A percentile compares a stretch with the other conserved stretches of the same genome.
Conservation (phyloP, 805 yeast genomes). For the Ogataea chonburiensis region DNA sequence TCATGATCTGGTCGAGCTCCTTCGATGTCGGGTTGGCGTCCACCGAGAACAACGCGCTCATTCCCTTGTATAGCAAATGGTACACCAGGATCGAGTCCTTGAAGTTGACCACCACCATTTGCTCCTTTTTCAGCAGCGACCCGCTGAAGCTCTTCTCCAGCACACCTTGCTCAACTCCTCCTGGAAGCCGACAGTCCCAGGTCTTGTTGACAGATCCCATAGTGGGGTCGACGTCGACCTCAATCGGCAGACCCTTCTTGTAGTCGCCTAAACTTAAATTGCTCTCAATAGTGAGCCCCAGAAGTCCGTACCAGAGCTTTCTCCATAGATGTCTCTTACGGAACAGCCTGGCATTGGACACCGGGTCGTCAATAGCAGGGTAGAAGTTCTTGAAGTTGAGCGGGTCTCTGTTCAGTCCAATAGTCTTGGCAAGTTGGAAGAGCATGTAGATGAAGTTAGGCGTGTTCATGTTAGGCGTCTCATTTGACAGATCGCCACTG, state of each 20-base stretch:
- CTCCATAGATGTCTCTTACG: slow-evolving; percentile 41
- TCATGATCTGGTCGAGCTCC: slow-evolving; percentile 31
- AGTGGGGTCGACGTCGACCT: slow-evolving; percentile 37
- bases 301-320: slow-evolving; percentile 38
- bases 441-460: slow-evolving; percentile 37
- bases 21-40: slow-evolving; percentile 36
- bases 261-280: slow-evolving; percentile 39
- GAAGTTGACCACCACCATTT: slow-evolving; percentile 47
- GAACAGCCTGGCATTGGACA: slow-evolving; percentile 31
- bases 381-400: slow-evolving; percentile 38
- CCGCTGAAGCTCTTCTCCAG: slow-evolving; percentile 36
- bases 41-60: slow-evolving; percentile 37
- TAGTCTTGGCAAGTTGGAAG: slow-evolving; percentile 43
- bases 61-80: slow-evolving; percentile 39
- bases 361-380: slow-evolving; percentile 29
- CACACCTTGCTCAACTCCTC: slow-evolving; percentile 38
- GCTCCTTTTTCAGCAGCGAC: slow-evolving; percentile 36
- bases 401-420: slow-evolving; percentile 51
- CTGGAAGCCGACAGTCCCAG: slow-evolving; percentile 41
- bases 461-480: slow-evolving; percentile 36
- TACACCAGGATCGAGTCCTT: slow-evolving; percentile 48
- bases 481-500: slow-evolving; percentile 36
- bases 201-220: slow-evolving; percentile 33
- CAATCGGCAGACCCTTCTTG: slow-evolving; percentile 37
- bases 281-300: slow-evolving; percentile 35